Conservation (phyloP, 768 basidiomycete species). For the Suillus americanus region DNA sequence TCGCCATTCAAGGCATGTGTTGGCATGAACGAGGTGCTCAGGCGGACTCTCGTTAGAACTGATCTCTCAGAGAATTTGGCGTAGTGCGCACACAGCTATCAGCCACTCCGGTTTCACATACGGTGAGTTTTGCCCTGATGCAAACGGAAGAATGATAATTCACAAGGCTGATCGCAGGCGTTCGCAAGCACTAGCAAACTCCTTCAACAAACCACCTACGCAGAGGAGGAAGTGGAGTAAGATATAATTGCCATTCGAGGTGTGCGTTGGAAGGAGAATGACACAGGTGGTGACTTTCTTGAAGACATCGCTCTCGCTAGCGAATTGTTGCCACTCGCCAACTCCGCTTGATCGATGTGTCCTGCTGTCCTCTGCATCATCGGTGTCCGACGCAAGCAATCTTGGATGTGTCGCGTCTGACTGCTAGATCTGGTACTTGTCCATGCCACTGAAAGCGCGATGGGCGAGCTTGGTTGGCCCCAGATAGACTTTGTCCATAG, state of each 20-base stretch:
- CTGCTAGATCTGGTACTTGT: background rate
- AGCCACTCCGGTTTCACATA: background rate
- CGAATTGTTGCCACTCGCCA: background rate
- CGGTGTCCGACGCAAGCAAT: background rate
- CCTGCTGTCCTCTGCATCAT: background rate
- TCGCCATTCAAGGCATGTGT: no score
- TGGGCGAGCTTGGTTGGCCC: background rate
- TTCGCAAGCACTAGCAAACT: no score
- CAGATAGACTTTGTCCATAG: background rate
- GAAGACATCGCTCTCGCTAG: background rate
- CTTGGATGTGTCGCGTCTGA: background rate
- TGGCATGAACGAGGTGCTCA: background rate
- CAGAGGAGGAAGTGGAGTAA: no score
- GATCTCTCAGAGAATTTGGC: background rate
- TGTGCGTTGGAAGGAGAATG: background rate
- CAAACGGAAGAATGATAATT: no score
- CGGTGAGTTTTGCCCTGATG: background rate
- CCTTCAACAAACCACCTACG: no score
- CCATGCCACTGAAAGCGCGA: background rate
- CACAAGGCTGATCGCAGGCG: no score
- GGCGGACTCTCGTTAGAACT: background rate
- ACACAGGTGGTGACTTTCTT: background rate
- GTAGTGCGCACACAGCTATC: background rate
- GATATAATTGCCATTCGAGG: no score
- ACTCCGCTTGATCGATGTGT: background rate